phyloP scores from a whole-genome alignment of 2,329 filamentous ascomycete genomes.

The Dothistroma septosporum region DNA sequence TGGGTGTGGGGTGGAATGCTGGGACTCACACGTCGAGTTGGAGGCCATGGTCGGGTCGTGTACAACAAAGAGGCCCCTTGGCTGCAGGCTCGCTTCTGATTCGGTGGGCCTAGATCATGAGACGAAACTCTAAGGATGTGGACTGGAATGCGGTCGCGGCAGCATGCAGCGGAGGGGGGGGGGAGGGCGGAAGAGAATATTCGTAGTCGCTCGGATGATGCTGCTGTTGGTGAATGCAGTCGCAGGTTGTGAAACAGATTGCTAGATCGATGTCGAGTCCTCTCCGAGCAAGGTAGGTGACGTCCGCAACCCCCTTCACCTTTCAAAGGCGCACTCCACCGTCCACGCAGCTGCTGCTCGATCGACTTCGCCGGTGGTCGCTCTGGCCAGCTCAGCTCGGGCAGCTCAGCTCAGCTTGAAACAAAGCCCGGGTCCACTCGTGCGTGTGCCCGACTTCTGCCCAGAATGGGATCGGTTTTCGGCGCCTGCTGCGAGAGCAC shows the following conservation, averaged over 20 bases:
- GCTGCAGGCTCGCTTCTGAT: not conserved
- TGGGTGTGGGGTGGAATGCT: not conserved
- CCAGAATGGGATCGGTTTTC: not conserved
- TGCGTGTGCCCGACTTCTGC: not conserved
- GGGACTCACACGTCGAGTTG: slow-evolving; percentile 1
- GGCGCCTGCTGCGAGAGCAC: not conserved
- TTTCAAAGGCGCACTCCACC: not conserved
- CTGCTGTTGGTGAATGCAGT: too few species aligned
- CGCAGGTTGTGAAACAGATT: too few species aligned
- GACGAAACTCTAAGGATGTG: not conserved
- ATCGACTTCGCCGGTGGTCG: not conserved
- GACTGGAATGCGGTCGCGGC: not conserved
- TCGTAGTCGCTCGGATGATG: too few species aligned
- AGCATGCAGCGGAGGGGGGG: not conserved
- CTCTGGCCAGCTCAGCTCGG: too few species aligned
- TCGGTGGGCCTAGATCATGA: not conserved
- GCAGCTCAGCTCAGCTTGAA: too few species aligned
- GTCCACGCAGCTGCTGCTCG: not conserved
- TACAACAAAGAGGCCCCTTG: not conserved
- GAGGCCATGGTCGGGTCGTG: not conserved
- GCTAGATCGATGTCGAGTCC: not conserved
- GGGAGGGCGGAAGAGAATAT: not conserved
- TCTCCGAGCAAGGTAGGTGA: too few species aligned
- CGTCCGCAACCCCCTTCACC: not conserved
- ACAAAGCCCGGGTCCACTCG: not conserved